Evolutionary conservation across 768 basidiomycete genomes (phyloP).

Genomic region (Boletus vinaceobasis): DNA sequence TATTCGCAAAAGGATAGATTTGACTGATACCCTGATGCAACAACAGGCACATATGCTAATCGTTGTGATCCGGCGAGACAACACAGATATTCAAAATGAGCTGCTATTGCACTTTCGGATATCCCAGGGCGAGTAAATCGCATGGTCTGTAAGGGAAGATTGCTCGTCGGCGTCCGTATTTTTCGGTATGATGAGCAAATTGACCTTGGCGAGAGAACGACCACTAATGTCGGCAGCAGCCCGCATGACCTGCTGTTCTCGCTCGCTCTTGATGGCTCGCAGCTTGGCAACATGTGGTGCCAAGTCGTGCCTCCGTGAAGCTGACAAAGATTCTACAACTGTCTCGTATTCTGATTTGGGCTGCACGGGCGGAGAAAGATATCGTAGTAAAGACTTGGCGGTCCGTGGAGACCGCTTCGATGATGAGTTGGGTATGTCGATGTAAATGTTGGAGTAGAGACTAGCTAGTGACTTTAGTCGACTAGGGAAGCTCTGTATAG

Average conservation of each 20-base stretch:
- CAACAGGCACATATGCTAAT: constrained; percentile 96
- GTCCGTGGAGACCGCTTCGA: constrained; percentile 38
- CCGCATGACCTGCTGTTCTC: constrained; percentile 79
- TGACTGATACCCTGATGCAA: constrained; percentile 76
- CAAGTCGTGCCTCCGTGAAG: constrained; percentile 48
- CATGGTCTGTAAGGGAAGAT: constrained; percentile 62
- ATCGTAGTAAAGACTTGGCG: constrained; percentile 56
- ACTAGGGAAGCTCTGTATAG: constrained; percentile 52
- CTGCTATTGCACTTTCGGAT: constrained; percentile 60
- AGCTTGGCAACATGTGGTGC: constrained; percentile 68
- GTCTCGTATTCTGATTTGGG: constrained; percentile 47
- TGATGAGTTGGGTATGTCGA: constrained; percentile 45
- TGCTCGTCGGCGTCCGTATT: neutral
- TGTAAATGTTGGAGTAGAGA: constrained; percentile 47
- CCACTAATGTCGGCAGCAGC: constrained; percentile 85
- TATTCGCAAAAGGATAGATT: neutral
- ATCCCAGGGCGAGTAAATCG: constrained; percentile 57
- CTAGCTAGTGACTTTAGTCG: constrained; percentile 56
- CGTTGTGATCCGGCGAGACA: constrained; percentile 76
- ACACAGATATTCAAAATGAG: constrained; percentile 91
- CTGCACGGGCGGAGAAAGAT: constrained; percentile 34
- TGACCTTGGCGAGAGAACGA: constrained; percentile 78
- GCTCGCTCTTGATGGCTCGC: constrained; percentile 73
- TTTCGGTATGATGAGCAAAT: constrained; percentile 7
- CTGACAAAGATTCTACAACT: constrained; percentile 52